phyloP scores from a whole-genome alignment of 225 moss, liverwort and hornwort genomes.

The Pleurozium schreberi region DNA sequence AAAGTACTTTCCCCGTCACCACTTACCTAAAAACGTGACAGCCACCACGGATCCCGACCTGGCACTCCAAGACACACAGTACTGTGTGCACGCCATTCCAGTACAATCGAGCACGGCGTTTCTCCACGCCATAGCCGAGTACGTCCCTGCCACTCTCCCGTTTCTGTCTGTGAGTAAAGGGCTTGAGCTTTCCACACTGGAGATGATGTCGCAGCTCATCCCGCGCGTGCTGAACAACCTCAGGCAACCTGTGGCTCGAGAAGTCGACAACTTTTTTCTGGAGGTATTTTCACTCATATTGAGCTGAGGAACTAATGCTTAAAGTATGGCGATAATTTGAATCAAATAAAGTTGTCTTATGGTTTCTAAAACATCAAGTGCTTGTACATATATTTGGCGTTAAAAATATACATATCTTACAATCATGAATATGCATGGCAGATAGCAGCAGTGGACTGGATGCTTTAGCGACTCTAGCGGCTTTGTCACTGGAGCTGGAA shows the following conservation, averaged over 20 bases:
- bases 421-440: slow-evolving; percentile 8
- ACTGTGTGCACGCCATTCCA: slow-evolving; percentile 81
- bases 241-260: slow-evolving; percentile 73
- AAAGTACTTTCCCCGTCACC: slow-evolving; percentile 71
- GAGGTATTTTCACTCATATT: slow-evolving; percentile 38
- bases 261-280: slow-evolving; percentile 91
- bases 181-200: slow-evolving; percentile 72
- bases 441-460: slow-evolving; percentile 88
- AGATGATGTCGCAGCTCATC: slow-evolving; percentile 98
- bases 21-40: slow-evolving; percentile 67
- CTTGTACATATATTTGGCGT: not conserved
- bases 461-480: slow-evolving; percentile 82
- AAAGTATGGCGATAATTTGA: not conserved
- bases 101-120: slow-evolving; percentile 74
- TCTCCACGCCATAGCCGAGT: slow-evolving; percentile 52
- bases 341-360: not conserved
- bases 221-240: slow-evolving; percentile 82
- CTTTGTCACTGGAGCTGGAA: slow-evolving; percentile 62
- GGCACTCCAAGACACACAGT: slow-evolving; percentile 70
- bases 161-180: slow-evolving; percentile 87
- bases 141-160: slow-evolving; percentile 66
- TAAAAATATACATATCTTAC: not conserved
- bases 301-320: not conserved
- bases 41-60: slow-evolving; percentile 68
- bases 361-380: not conserved